Percentiles rank a stretch among this genome's conserved stretches.
These are phyloP conservation scores for Exutisphaerella laricina DNA, from an alignment of 2,329 filamentous ascomycete species.

Conservation along the genomic window DNA sequence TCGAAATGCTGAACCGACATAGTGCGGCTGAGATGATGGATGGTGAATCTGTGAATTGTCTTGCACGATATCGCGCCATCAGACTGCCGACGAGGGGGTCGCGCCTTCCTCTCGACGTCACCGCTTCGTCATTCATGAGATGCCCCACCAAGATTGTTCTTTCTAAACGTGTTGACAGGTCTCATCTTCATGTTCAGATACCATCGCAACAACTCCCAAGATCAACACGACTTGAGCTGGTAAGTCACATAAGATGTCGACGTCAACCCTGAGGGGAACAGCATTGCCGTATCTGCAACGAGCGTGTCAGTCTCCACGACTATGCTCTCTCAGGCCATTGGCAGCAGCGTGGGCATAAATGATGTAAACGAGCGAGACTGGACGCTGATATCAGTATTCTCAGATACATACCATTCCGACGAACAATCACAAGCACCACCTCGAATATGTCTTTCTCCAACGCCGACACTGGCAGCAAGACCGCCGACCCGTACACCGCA, in stretches of 20 bases:
- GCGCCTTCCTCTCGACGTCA: neutral
- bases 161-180: neutral
- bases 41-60: no score
- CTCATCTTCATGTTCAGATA: neutral
- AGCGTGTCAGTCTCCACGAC: neutral
- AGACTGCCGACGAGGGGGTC: neutral
- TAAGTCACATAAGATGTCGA: constrained; percentile 1
- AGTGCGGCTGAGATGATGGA: no score
- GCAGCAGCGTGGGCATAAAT: constrained; percentile 1
- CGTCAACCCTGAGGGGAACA: neutral
- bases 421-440: constrained; percentile 10
- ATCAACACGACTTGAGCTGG: neutral
- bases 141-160: neutral
- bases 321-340: neutral
- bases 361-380: neutral
- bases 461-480: constrained; percentile 55
- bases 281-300: neutral
- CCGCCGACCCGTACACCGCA: constrained; percentile 73
- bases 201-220: neutral
- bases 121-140: neutral
- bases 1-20: no score
- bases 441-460: constrained; percentile 50
- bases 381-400: neutral
- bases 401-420: neutral
- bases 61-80: neutral